Evolutionary conservation across 495 filamentous ascomycete genomes (phyloP).

Genomic region (Aspergillus baeticus): DNA sequence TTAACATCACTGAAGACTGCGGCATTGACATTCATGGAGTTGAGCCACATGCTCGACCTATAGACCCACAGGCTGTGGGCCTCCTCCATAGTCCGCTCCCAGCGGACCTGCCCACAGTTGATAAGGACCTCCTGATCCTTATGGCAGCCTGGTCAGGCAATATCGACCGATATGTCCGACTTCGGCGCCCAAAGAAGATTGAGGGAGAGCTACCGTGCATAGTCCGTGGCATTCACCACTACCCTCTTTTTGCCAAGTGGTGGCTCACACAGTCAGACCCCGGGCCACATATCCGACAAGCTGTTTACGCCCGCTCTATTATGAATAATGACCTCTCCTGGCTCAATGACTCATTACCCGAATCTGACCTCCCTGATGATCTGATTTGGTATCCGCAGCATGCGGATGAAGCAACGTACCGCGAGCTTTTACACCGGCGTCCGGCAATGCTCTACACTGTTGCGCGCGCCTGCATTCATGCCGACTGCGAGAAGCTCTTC

Average conservation of each 20-base stretch:
- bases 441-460: background rate
- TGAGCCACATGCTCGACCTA: conserved; percentile 7
- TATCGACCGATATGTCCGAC: conserved; percentile 25
- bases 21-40: conserved; percentile 18
- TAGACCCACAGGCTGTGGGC: background rate
- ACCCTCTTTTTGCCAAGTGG: conserved; percentile 24
- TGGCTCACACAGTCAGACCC: conserved; percentile 11
- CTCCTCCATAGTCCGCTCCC: conserved; percentile 21
- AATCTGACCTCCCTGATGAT: background rate
- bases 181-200: conserved; percentile 13
- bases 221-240: conserved; percentile 23
- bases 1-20: conserved; percentile 25
- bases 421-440: background rate
- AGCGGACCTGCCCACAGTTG: conserved; percentile 19
- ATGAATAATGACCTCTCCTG: conserved; percentile 12
- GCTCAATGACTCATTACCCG: background rate
- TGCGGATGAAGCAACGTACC: background rate
- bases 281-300: background rate
- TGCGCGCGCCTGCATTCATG: conserved; percentile 7
- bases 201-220: conserved; percentile 16
- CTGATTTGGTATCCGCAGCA: conserved; percentile 1
- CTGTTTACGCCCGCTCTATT: conserved; percentile 2
- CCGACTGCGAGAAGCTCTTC: background rate
- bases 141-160: conserved; percentile 25
- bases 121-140: conserved; percentile 24